Evolutionary conservation across 192 early-diverging fungal species (phyloP).

Genomic region (Backusella mclennaniae): DNA sequence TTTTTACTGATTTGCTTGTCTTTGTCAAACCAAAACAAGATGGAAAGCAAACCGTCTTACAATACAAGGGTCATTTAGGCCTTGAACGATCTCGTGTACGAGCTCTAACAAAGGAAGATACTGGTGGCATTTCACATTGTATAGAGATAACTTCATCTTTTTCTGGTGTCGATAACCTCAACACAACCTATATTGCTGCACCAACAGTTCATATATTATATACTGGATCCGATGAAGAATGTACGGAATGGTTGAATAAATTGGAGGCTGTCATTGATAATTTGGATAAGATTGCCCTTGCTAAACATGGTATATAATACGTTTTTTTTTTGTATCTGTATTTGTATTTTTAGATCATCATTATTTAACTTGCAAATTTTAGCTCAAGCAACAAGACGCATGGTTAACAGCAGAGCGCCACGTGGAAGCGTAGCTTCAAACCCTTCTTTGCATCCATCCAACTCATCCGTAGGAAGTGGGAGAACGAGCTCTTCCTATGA

Average conservation of each 20-base stretch:
- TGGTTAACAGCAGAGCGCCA: conserved; percentile 11
- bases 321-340: not conserved
- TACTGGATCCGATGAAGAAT: conserved; percentile 13
- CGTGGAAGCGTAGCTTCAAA: not conserved
- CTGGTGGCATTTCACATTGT: conserved; percentile 15
- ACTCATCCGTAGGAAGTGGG: not conserved
- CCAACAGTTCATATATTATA: conserved; percentile 14
- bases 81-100: conserved; percentile 20
- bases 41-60: conserved; percentile 14
- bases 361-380: not conserved
- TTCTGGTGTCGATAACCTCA: conserved; percentile 16
- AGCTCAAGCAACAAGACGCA: conserved; percentile 13
- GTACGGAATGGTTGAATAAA: conserved; percentile 24
- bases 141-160: conserved; percentile 19
- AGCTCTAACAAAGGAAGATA: conserved; percentile 6
- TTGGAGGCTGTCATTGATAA: conserved; percentile 21
- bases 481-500: not conserved
- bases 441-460: not conserved
- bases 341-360: not conserved
- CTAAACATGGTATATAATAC: conserved; percentile 5
- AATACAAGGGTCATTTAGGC: conserved; percentile 26
- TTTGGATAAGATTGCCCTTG: conserved; percentile 3
- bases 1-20: conserved; percentile 28
- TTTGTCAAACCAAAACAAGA: conserved; percentile 24
- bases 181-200: conserved; percentile 17